Base-by-base conservation (phyloP, 306 rosid genomes). In the Vigna angularis region DNA sequence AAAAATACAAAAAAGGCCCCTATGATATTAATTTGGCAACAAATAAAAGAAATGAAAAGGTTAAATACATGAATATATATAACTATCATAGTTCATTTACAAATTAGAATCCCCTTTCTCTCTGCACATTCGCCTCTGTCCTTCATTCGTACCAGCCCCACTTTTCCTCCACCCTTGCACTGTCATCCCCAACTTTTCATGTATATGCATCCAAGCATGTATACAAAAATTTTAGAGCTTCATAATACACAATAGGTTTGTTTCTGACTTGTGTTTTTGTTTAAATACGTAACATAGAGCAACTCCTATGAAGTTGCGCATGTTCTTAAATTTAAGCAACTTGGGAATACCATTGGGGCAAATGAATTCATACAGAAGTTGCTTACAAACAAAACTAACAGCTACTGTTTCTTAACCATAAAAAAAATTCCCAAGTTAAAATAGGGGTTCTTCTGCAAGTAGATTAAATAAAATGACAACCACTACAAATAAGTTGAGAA, bases 131-230 rank as follows among this genome's bases (percentile, higher is more conserved):
- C 50, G 28, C 36, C 16, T 36, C 20, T 64, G 32, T 58, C 52
- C 82, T 47, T 24, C 70, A 69, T 69, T 78, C 71, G 4, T 56
- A 69, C 45, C n/a, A 51, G 49, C 73, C 59, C 16, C 64, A 56
- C 52, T 17, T 73, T 73, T 80, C 53, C 63, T 17, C 38, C 3
- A 34, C 67, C 42, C 55, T 52, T 36, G 18, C 56, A 32, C 63
- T 66, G 50, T 7, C 63, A 51, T 6, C 34, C 28, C 70, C 53
- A 42, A 15, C 36, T 38, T 79, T 52, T 28, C 66, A 79, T 66
- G 28, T 65, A 48, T 40, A 62, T 26, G 71, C 61, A 70, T 59
- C 28, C 68, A 48, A 13, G 66, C 42, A 42, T 28, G 56, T 17
- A 55, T 42, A 61, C 57, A 44, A 50, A 80, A 73, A 53, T 80